These are phyloP conservation scores for Pinus taeda DNA, from an alignment of 75 land plant genomes.

Conservation along the genomic window DNA sequence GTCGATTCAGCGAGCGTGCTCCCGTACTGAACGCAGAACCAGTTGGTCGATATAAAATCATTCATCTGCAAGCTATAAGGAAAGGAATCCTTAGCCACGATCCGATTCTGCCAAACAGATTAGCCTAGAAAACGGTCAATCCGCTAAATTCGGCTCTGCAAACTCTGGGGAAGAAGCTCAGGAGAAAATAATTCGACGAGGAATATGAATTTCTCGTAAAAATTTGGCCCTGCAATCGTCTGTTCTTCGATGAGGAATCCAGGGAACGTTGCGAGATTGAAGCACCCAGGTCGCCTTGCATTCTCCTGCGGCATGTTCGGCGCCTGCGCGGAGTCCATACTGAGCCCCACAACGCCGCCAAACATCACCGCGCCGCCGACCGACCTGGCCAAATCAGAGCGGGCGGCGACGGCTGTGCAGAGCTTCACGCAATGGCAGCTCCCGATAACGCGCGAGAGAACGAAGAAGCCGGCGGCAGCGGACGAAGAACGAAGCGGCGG, in stretches of 20 bases:
- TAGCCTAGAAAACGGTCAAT: too few species aligned
- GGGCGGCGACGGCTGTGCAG: constrained; percentile 12
- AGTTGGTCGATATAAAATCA: background rate
- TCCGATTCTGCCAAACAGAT: too few species aligned
- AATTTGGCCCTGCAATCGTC: background rate
- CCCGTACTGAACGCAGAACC: background rate
- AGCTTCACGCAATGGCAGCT: constrained; percentile 74
- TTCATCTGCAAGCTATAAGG: too few species aligned
- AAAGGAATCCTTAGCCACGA: too few species aligned
- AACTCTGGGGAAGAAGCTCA: background rate
- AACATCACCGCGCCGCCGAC: constrained; percentile 15
- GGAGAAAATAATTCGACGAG: background rate
- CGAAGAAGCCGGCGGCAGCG: background rate
- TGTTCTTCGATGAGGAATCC: constrained; percentile 1
- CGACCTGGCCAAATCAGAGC: background rate
- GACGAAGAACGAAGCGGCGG: too few species aligned
- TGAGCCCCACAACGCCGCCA: constrained; percentile 42
- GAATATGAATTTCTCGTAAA: background rate
- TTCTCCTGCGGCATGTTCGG: constrained; percentile 74
- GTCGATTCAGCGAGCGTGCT: background rate
- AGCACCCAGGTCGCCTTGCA: constrained; percentile 30
- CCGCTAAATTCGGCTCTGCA: background rate
- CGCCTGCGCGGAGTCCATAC: constrained; percentile 50
- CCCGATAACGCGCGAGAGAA: background rate
- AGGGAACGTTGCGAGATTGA: background rate